A percentile compares a stretch with the other conserved stretches of the same genome.
Evolutionary conservation across 441 rosid genomes (phyloP).

Genomic region (Sinapis alba): DNA sequence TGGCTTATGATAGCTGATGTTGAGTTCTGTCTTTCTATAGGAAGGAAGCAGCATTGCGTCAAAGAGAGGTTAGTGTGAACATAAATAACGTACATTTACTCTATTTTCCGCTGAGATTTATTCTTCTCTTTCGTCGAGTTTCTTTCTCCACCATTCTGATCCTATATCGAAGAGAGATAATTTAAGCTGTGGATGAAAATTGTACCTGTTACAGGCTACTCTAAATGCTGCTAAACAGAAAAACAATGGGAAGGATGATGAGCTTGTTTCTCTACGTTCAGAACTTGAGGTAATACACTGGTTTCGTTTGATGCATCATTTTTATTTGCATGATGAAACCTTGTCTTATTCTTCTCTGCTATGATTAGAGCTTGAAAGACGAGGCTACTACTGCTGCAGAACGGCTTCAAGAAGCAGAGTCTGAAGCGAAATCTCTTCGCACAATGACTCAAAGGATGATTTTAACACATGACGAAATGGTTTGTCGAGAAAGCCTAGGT

Average conservation of each 20-base stretch:
- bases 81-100: conserved; percentile 30
- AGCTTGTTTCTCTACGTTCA: conserved; percentile 61
- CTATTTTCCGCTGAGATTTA: conserved; percentile 34
- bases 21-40: conserved; percentile 33
- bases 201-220: conserved; percentile 62
- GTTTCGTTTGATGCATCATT: conserved; percentile 11
- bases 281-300: conserved; percentile 69
- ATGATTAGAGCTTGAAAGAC: conserved; percentile 65
- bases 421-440: conserved; percentile 76
- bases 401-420: conserved; percentile 77
- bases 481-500: conserved; percentile 39
- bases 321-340: conserved; percentile 28
- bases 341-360: conserved; percentile 23
- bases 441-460: conserved; percentile 89
- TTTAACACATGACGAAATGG: conserved; percentile 95
- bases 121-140: background rate
- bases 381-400: conserved; percentile 60
- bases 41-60: conserved; percentile 92
- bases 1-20: conserved; percentile 2
- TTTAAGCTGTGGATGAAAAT: conserved; percentile 16
- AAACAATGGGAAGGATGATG: conserved; percentile 71
- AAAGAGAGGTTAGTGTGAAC: conserved; percentile 71
- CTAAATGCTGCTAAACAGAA: conserved; percentile 77
- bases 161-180: background rate
- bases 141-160: conserved; percentile 13